Base-by-base conservation (phyloP, 148 eudicot species). In the Camellia granthamiana region DNA sequence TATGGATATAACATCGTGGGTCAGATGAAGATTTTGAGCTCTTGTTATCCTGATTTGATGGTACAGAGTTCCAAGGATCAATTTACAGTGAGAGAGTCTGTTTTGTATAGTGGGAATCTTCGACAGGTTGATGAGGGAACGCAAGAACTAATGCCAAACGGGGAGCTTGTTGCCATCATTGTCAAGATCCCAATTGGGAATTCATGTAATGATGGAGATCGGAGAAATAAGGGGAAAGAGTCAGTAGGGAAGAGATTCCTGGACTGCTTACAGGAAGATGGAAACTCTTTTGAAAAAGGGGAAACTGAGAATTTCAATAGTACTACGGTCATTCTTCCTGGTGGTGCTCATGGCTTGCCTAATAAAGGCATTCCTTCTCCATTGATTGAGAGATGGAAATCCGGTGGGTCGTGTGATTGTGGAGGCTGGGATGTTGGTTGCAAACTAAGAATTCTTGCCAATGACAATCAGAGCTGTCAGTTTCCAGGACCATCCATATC, bases 351-450 rank as follows among this genome's bases (percentile, higher is more conserved):
- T 88, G 89, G 92, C 14, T 80, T 89, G 51, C 91, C 95, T 67
- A 88, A 88, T 83, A 87, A 87, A 70, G 96, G 95, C 41, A 85
- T 86, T 80, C 86, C 90, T 80, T 93, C 98, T n/a, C 81, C 92
- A 23, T 69, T 93, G 64, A 85, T 91, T 42, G 84, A 92, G 54
- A 79, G 98, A 86, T 93, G 98, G 98, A 87, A 72, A 76, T 92
- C 91, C 2, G 89, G 92, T 61, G 98, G 98, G 68, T 85, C 83
- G n/a, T 93, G 98, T 82, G 98, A 93, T 70, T 93, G 98, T 80
- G 98, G 98, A 47, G 98, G 98, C 46, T 93, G 98, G 98, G 98
- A 93, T 84, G 44, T 93, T 69, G 98, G 98, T 80, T 93, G 98
- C 84, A 86, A 84, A 79, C 38, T 89, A 68, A 84, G 87, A 74